Evolutionary conservation across 108 stramenopile species (phyloP).

Genomic region (Mediolabrus comicus): DNA sequence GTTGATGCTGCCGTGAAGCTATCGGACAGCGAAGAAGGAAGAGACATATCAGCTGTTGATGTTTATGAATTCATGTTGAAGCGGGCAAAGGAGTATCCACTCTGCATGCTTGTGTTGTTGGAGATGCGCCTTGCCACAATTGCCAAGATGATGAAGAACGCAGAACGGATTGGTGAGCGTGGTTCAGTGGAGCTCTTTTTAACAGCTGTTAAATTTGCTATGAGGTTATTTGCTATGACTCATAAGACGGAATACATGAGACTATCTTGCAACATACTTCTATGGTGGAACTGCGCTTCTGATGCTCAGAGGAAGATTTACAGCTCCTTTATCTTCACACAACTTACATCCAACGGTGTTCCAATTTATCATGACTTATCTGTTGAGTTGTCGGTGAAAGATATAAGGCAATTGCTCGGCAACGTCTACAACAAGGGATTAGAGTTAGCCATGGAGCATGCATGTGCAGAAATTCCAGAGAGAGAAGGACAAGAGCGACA

Average conservation of each 20-base stretch:
- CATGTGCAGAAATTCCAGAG: too few relatives aligned
- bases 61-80: conserved; percentile 16
- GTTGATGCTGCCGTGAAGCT: background rate
- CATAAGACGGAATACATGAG: background rate
- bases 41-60: background rate
- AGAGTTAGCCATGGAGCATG: background rate
- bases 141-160: conserved; percentile 1
- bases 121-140: conserved; percentile 1
- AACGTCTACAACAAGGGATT: background rate
- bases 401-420: background rate
- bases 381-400: background rate
- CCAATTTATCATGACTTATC: background rate
- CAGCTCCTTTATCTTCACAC: background rate
- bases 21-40: background rate
- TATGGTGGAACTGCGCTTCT: background rate
- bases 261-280: background rate
- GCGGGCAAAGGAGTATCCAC: conserved; percentile 9
- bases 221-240: background rate
- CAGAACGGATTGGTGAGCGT: conserved; percentile 1
- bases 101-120: conserved; percentile 2
- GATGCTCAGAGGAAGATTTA: background rate
- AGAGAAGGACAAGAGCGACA: too few relatives aligned
- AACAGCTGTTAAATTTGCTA: background rate
- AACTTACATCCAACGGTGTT: background rate
- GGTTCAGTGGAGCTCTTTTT: conserved; percentile 4